Percentiles rank a stretch among this genome's conserved stretches.
Evolutionary conservation across 2,329 filamentous ascomycete genomes (phyloP).

Genomic region (Knufia fluminis): DNA sequence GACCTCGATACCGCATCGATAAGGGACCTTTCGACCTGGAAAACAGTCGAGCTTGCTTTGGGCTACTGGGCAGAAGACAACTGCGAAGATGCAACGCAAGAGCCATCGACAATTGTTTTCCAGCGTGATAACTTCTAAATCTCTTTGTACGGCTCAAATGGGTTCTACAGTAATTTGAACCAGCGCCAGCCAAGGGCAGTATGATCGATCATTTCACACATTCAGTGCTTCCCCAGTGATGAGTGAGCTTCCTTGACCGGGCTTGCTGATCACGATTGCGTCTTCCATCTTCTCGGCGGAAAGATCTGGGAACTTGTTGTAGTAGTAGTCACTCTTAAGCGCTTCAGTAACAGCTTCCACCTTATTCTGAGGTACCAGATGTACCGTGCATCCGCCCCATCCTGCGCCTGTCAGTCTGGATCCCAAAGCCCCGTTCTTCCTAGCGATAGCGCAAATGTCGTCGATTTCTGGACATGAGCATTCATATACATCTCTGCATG

Average conservation of each 20-base stretch:
- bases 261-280: constrained; percentile 82
- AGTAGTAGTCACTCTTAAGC: constrained; percentile 64
- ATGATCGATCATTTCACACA: neutral
- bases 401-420: constrained; percentile 62
- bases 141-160: too few relatives aligned
- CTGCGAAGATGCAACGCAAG: too few relatives aligned
- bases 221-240: constrained; percentile 19
- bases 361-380: constrained; percentile 76
- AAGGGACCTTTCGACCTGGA: too few relatives aligned
- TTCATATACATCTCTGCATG: constrained; percentile 78
- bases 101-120: too few relatives aligned
- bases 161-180: too few relatives aligned
- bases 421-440: constrained; percentile 69
- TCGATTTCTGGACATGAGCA: constrained; percentile 93
- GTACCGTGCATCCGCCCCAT: constrained; percentile 94
- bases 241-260: constrained; percentile 53
- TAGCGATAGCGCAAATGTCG: constrained; percentile 70
- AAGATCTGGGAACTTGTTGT: constrained; percentile 57
- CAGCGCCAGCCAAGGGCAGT: too few relatives aligned
- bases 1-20: too few relatives aligned
- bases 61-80: too few relatives aligned
- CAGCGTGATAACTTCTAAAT: too few relatives aligned
- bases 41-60: too few relatives aligned
- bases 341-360: constrained; percentile 68
- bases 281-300: constrained; percentile 63